Evolutionary conservation across 148 eudicot genomes (phyloP), one percentile per base, ranked within the genome.

Genomic region (Drosera capensis): DNA sequence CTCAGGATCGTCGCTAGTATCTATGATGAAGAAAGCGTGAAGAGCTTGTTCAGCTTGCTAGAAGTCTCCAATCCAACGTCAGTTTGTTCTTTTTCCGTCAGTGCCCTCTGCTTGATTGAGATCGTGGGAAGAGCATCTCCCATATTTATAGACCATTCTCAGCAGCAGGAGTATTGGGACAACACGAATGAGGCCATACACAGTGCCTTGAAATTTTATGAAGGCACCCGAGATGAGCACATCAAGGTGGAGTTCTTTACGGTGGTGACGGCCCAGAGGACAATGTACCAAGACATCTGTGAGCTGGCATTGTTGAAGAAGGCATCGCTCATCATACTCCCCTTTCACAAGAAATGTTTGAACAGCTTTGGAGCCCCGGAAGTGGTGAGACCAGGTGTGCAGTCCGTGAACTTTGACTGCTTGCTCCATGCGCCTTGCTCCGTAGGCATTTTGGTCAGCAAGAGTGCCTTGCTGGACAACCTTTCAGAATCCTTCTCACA

Each of bases 281-380:
- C 87, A 35, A 84, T 84, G 95, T 84, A 78, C 46, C 97, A 84
- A 55, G 97, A 90, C 44, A 63, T 90, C 2, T 84, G 97, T 36
- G 81, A 84, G 50, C 66, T 84, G 0, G 94, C 95, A 0, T 49
- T 90, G 3, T 40, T 49, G 0, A 64, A 75, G 51, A 73, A 80
- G 54, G 72, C 78, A 4, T 54, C 58, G 5, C 48, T 90, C 8
- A 73, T 90, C 9, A 64, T 90, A 34, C 40, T 90, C 9, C 94
- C 95, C 0, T 77, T 60, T 41, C 64, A 65, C 26, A 67, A 56
- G 45, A 70, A 68, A 20, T 31, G 39, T n/a, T 17, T 49, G 3
- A 67, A 58, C 17, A 43, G 21, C 22, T 37, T 47, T 0, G 41
- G 18, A 2, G 43, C 21, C 4, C 16, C 64, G 2, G 53, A 38